Evolutionary conservation across 2,329 filamentous ascomycete genomes (phyloP).

Genomic region (Botrytis byssoidea): DNA sequence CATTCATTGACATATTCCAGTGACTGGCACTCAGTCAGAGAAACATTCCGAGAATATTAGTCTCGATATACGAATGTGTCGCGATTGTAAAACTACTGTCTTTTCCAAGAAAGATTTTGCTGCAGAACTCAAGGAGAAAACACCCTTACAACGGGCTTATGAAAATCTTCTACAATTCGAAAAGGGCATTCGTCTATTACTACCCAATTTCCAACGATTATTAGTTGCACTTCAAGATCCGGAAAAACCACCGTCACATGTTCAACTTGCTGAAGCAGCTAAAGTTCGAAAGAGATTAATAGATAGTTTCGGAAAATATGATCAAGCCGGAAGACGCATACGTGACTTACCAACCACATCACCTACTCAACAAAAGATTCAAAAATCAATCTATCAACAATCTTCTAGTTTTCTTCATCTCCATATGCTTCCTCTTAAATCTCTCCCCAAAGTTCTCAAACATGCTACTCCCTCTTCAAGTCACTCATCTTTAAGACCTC

Average conservation of each 20-base stretch:
- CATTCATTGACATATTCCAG: constrained; percentile 34
- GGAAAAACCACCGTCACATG: constrained; percentile 47
- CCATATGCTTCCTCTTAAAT: constrained; percentile 72
- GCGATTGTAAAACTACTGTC: constrained; percentile 73
- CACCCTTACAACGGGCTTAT: constrained; percentile 63
- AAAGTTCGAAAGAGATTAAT: constrained; percentile 70
- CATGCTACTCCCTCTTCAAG: constrained; percentile 56
- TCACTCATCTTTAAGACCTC: constrained; percentile 23
- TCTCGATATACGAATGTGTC: constrained; percentile 87
- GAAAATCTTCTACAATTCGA: constrained; percentile 70
- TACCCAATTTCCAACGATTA: constrained; percentile 69
- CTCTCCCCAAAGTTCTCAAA: constrained; percentile 57
- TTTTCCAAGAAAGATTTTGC: constrained; percentile 69
- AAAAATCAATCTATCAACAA: constrained; percentile 68
- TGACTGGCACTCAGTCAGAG: constrained; percentile 45
- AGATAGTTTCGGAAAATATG: constrained; percentile 70
- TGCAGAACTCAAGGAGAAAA: constrained; percentile 54
- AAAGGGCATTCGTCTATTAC: constrained; percentile 63
- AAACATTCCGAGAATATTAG: constrained; percentile 55
- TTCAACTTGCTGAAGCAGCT: constrained; percentile 64
- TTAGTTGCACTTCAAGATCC: constrained; percentile 64
- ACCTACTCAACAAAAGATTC: constrained; percentile 60
- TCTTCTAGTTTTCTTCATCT: constrained; percentile 67
- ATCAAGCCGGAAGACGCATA: constrained; percentile 65
- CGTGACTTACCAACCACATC: constrained; percentile 65